These are phyloP conservation scores for Penicillium capsulatum DNA, from an alignment of 2,329 filamentous ascomycete genomes.

Conservation along the genomic window DNA sequence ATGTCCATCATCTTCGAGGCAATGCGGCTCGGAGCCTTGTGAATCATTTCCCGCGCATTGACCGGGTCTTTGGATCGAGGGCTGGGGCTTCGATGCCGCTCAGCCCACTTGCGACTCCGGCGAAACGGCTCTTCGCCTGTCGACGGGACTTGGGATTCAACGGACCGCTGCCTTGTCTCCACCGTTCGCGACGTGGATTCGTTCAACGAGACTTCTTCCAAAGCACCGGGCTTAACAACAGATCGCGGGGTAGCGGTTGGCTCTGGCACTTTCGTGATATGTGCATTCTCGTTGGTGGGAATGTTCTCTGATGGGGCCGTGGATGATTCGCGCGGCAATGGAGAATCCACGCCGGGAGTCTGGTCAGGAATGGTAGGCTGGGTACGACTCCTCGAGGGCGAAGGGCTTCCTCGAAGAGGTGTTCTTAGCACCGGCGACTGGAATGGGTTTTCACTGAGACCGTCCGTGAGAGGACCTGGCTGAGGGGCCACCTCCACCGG, in stretches of 20 bases:
- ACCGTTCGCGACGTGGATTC: conserved; percentile 27
- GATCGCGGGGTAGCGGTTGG: conserved; percentile 20
- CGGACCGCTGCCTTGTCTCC: conserved; percentile 12
- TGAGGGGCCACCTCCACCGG: conserved; percentile 11
- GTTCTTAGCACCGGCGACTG: conserved; percentile 17
- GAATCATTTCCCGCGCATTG: conserved; percentile 38
- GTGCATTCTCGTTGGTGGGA: conserved; percentile 25
- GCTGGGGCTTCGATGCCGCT: conserved; percentile 35
- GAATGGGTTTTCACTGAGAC: conserved; percentile 11
- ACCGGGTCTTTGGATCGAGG: conserved; percentile 38
- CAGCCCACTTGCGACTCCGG: conserved; percentile 33
- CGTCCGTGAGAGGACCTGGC: conserved; percentile 8
- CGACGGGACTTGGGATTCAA: conserved; percentile 12
- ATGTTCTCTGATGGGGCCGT: conserved; percentile 6
- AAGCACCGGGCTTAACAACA: conserved; percentile 26
- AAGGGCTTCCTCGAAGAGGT: conserved; percentile 20
- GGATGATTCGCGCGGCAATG: conserved; percentile 9
- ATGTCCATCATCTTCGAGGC: conserved; percentile 37
- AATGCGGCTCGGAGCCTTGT: conserved; percentile 37
- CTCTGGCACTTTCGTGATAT: conserved; percentile 13
- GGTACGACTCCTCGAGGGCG: conserved; percentile 15
- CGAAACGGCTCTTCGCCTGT: conserved; percentile 25
- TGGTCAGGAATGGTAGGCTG: conserved; percentile 10
- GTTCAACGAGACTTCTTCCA: conserved; percentile 40
- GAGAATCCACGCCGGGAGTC: conserved; percentile 3